A percentile compares a stretch with the other conserved stretches of the same genome.
Conservation (phyloP, 2,329 filamentous ascomycete species). For the Chrysoporthe austroafricana region DNA sequence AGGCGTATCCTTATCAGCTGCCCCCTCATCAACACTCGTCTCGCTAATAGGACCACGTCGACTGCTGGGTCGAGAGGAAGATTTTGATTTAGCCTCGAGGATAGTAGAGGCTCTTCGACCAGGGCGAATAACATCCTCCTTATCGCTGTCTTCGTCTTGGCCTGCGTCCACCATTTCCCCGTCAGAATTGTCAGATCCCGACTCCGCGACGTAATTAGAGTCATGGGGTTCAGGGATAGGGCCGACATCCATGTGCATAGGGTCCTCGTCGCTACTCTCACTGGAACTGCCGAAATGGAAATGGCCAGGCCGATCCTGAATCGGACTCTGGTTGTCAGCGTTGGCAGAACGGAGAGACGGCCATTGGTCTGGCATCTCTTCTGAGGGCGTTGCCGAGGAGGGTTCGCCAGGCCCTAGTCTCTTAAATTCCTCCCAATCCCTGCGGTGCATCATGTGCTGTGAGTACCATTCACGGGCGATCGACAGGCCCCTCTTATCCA, state of each 20-base stretch:
- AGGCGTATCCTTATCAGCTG: neutral
- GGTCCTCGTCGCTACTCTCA: slow-evolving; percentile 22
- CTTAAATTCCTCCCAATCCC: slow-evolving; percentile 25
- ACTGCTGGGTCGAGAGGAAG: slow-evolving; percentile 5
- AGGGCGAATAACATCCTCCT: neutral
- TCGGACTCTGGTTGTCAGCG: slow-evolving; percentile 24
- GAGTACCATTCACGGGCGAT: slow-evolving; percentile 27
- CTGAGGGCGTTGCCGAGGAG: slow-evolving; percentile 14
- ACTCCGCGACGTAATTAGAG: slow-evolving; percentile 24
- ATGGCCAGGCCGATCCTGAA: slow-evolving; percentile 14
- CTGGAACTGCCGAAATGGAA: slow-evolving; percentile 4
- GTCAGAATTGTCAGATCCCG: slow-evolving; percentile 12
- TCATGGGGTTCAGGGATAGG: slow-evolving; percentile 20
- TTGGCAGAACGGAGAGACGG: slow-evolving; percentile 22
- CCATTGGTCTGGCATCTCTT: slow-evolving; percentile 17
- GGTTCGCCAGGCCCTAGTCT: slow-evolving; percentile 26
- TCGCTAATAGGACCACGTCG: slow-evolving; percentile 1
- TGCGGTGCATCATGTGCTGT: slow-evolving; percentile 26
- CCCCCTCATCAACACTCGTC: neutral
- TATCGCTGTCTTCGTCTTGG: slow-evolving; percentile 2
- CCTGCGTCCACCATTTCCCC: neutral
- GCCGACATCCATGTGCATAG: slow-evolving; percentile 25
- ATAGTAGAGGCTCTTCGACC: neutral
- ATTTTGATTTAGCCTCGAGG: neutral
- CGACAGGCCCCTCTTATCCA: slow-evolving; percentile 18